Evolutionary conservation across 495 filamentous ascomycete species (phyloP), one percentile per base, ranked within the genome.

Genomic region (Penicillium fimorum): DNA sequence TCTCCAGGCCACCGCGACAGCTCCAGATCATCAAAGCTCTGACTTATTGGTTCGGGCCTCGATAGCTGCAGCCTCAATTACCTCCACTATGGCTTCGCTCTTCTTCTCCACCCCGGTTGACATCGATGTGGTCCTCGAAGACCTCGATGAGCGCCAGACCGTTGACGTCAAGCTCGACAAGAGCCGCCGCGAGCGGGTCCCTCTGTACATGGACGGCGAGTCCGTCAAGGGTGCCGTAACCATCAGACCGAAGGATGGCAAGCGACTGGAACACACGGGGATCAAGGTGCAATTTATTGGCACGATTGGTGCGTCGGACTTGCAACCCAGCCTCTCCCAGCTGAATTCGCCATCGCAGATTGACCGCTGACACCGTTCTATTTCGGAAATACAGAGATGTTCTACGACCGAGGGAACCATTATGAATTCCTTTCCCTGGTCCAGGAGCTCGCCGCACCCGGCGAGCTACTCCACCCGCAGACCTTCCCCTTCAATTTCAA

Each of bases 211-310:
- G 83, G 94, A 99, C 71, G 94, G 94, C 45, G 94, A 99, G 79
- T 96, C 91, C 48, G 95, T 99, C 59, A 96, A 95, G 74, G 94
- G 94, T 57, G 84, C 85, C 27, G 92, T 97, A 47, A 97, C 95
- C 7, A 85, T 99, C 63, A 79, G 94, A 65, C 94, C 95, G 10
- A 99, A 99, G 77, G 94, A 99, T 84, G 95, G 95, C 58, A 97
- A 96, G 78, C 83, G 95, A 64, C 75, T 99, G 67, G 94, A 99
- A 70, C 94, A 99, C 71, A 97, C 93, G 9, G 94, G 94, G 57
- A 97, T 99, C 80, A 99, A 99, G 77, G 92, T 99, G 64, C 95
- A 99, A 71, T 99, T 99, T 77, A 96, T 99, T 62, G 94, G 94
- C 63, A 95, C 93, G 51, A 99, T 99, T 80, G 93, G 92, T 94